These are phyloP conservation scores for Didymella pinodella DNA, from an alignment of 2,329 filamentous ascomycete species.

Conservation along the genomic window DNA sequence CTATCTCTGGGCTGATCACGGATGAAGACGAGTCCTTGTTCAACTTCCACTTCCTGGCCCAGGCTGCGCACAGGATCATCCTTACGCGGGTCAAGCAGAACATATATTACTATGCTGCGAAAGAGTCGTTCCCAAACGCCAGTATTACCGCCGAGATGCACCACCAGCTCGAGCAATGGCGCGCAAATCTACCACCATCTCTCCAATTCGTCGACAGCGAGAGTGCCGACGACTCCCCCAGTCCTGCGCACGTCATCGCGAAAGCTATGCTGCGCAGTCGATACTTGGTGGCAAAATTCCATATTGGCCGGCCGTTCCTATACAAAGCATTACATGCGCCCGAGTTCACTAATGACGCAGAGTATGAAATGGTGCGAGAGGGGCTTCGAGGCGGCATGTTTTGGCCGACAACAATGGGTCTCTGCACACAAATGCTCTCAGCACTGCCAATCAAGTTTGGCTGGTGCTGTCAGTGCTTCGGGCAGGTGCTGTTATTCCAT, in stretches of 20 bases:
- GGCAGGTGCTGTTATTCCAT: constrained; percentile 47
- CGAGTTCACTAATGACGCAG: constrained; percentile 38
- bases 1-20: constrained; percentile 44
- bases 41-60: constrained; percentile 65
- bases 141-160: constrained; percentile 61
- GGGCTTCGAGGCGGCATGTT: constrained; percentile 47
- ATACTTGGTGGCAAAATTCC: constrained; percentile 50
- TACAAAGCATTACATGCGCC: constrained; percentile 51
- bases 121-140: constrained; percentile 53
- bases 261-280: constrained; percentile 51
- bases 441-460: constrained; percentile 50
- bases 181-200: constrained; percentile 58
- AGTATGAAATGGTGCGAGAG: constrained; percentile 43
- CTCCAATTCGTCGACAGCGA: constrained; percentile 56
- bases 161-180: constrained; percentile 65
- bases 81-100: constrained; percentile 62
- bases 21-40: constrained; percentile 63
- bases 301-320: constrained; percentile 49
- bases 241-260: constrained; percentile 49
- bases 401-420: constrained; percentile 49
- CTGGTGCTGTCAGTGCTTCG: constrained; percentile 51
- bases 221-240: constrained; percentile 37
- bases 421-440: constrained; percentile 48
- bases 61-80: constrained; percentile 64
- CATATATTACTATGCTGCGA: constrained; percentile 59